Evolutionary conservation across 2,329 filamentous ascomycete species (phyloP), one percentile per base, ranked within the genome.

Genomic region (Xylaria sp.): DNA sequence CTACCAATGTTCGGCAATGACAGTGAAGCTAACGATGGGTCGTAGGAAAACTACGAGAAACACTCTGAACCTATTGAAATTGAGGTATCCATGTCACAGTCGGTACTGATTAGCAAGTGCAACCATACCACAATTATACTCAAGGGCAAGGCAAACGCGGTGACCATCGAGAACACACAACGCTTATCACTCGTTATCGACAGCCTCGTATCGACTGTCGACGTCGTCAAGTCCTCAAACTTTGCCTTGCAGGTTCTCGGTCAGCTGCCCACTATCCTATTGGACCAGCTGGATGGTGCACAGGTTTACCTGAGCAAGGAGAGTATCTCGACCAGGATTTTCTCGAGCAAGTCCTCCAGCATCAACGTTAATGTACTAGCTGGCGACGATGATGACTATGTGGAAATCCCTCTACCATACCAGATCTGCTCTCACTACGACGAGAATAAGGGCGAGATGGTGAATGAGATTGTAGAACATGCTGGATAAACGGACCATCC

Each of bases 381-480:
- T 23, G 89, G 89, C 8, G 86, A 85, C 33, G 89, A 93, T 36
- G 93, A 90, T 15, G 96, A 99, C 78, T 97, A 93, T 79, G 91
- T 90, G 80, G 96, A 99, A 82, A 88, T 93, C 62, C 91, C 96
- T 0, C 81, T 98, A 68, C 96, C 96, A 0, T 93, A 94, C 77
- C 96, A 99, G 85, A 92, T 98, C 77, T 90, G 94, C 80, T 89
- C 94, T 78, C 85, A 93, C 86, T 87, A 86, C 88, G 84, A 93
- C 67, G 79, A 91, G 80, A 84, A 79, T 60, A 88, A 94, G 81
- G 92, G 93, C 25, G 89, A 92, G 72, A 79, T 98, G 71, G 88
- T 95, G 33, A 97, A 90, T 78, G 95, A 98, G 86, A 98, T 99
- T 80, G 96, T 99, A 20, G 94, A 96, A 77, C 95, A 98, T 83